Base-by-base conservation (phyloP, 1,284 basidiomycete species). In the Malassezia pachydermatis region DNA sequence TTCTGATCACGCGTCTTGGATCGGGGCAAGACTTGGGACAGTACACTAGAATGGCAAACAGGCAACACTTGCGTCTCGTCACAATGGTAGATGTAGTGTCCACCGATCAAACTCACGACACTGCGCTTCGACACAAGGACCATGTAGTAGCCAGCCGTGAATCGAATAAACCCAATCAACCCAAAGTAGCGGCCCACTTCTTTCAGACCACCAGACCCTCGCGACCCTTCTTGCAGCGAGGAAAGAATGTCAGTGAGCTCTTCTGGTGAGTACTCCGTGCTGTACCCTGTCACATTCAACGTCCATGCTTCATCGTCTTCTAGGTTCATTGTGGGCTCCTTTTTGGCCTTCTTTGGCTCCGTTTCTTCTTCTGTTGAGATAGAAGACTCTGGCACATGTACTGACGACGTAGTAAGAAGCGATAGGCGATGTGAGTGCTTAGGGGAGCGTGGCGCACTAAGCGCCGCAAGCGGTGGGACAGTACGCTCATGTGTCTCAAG, bases 1-100 rank as follows among this genome's bases (percentile, higher is more conserved):
- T 68, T 63, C 39, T 63, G 60, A n/a, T 71, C 68, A 32, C 57
- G 43, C 3, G 55, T 36, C 54, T 69, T 71, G 27, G 56, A 59
- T 1, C 67, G 55, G 2, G 62, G 63, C 5, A 59, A 57, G 14
- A 66, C 30, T 2, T 44, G 56, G 3, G 65, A 49, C 2, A 70
- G 33, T 1, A 57, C 46, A n/a, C 55, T 51, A 7, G 60, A 46
- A 36, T 67, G 64, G 33, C 63, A 67, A 5, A 71, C 62, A 5
- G 86, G 82, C 5, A 88, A 74, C 30, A 94, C 83, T 34, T 88
- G 84, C 2, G 88, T 87, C 63, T 81, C 84, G 70, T 98, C 94
- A 73, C 88, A 94, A 64, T 98, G 94, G 66, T 94, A 98, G 36
- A 98, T 77, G 68, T 96, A 96, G 70, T 98, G 92, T 0, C 92